Evolutionary conservation across 306 rosid species (phyloP).

Genomic region (Myrica gale): DNA sequence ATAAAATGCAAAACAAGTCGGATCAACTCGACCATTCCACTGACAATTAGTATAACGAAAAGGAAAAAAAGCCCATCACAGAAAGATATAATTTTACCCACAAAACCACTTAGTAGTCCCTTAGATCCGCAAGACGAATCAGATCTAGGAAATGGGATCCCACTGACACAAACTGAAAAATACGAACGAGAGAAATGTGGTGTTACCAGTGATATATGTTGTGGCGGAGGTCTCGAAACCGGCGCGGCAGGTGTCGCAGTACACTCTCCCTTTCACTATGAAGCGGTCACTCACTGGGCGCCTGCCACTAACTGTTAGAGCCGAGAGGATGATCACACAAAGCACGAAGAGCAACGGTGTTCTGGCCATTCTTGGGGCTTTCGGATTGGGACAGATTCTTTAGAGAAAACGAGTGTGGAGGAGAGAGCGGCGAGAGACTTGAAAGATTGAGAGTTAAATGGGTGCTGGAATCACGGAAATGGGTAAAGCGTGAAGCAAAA

Average conservation of each 20-base stretch:
- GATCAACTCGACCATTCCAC: background rate
- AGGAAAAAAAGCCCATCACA: background rate
- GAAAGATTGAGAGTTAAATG: too few relatives aligned
- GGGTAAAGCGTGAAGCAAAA: too few relatives aligned
- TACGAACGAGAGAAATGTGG: background rate
- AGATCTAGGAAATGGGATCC: background rate
- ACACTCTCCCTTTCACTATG: conserved; percentile 57
- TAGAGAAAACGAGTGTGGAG: too few relatives aligned
- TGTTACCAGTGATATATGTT: conserved; percentile 64
- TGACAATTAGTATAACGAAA: too few relatives aligned
- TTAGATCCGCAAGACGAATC: background rate
- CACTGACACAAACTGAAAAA: background rate
- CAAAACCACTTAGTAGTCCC: background rate
- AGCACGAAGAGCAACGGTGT: conserved; percentile 39
- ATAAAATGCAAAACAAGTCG: background rate
- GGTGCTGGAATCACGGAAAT: too few relatives aligned
- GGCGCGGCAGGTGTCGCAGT: conserved; percentile 81
- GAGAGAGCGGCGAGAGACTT: too few relatives aligned
- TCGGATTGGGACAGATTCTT: too few relatives aligned
- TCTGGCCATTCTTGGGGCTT: conserved; percentile 36
- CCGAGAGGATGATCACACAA: conserved; percentile 63
- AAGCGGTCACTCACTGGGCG: conserved; percentile 58
- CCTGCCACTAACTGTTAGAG: conserved; percentile 53
- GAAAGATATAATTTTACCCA: background rate
- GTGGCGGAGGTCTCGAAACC: conserved; percentile 82